phyloP scores from a whole-genome alignment of 768 basidiomycete species.

The Tricholoma sp. region DNA sequence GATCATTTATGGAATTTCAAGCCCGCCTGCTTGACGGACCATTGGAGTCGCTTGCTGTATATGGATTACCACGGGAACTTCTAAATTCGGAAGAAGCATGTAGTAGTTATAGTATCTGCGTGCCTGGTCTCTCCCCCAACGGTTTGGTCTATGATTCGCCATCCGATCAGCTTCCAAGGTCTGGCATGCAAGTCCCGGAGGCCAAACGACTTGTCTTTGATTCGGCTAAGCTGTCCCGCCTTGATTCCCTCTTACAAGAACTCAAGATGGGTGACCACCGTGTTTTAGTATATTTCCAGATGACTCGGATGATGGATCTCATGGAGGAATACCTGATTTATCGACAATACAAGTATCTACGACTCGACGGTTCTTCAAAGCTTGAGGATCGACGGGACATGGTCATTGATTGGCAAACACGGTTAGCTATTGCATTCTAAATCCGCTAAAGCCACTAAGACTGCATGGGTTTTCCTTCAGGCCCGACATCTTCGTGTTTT shows the following conservation, averaged over 20 bases:
- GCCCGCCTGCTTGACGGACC: conserved; percentile 57
- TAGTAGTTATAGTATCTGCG: conserved; percentile 35
- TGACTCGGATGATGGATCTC: conserved; percentile 99
- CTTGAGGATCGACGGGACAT: conserved; percentile 96
- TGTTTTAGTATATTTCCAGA: conserved; percentile 97
- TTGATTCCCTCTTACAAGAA: conserved; percentile 86
- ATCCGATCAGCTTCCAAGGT: conserved; percentile 66
- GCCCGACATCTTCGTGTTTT: conserved; percentile 84
- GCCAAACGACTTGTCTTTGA: conserved; percentile 93
- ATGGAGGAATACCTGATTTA: conserved; percentile 99
- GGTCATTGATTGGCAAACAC: conserved; percentile 99
- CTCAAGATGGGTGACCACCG: conserved; percentile 92
- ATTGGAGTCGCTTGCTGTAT: conserved; percentile 71
- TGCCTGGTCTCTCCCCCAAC: conserved; percentile 56
- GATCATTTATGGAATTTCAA: conserved; percentile 75
- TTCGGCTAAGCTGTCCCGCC: conserved; percentile 89
- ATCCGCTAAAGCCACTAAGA: not conserved
- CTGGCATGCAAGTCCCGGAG: conserved; percentile 90
- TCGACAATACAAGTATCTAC: conserved; percentile 91
- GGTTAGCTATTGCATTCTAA: conserved; percentile 41
- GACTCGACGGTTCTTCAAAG: conserved; percentile 90
- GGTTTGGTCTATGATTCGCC: conserved; percentile 71
- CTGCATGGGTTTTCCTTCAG: conserved; percentile 28
- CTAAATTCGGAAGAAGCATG: conserved; percentile 54
- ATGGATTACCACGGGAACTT: conserved; percentile 71